Evolutionary conservation across 148 eudicot species (phyloP).

Genomic region (Camellia granthamiana): DNA sequence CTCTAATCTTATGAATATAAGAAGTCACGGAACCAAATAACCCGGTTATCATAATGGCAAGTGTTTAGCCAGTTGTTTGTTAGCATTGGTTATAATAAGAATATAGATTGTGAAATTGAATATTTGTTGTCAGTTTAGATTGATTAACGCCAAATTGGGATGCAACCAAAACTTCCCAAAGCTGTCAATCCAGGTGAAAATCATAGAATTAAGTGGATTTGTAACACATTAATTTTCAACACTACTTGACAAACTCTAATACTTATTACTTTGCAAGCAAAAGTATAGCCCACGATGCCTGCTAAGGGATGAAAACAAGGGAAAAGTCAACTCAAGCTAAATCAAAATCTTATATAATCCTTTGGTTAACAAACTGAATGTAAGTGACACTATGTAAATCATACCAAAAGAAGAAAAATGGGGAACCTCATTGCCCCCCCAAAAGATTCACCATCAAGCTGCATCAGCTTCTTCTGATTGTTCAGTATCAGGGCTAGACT

Average conservation of each 20-base stretch:
- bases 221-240: not conserved
- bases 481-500: constrained; percentile 22
- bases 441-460: constrained; percentile 22
- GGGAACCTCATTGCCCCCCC: not conserved
- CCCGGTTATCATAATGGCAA: not conserved
- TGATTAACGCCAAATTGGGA: not conserved
- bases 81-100: not conserved
- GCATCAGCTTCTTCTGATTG: constrained; percentile 30
- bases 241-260: not conserved
- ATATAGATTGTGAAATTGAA: not conserved
- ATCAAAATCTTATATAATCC: not conserved
- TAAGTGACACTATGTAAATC: not conserved
- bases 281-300: not conserved
- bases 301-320: not conserved
- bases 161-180: not conserved
- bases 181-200: not conserved
- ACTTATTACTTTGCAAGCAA: not conserved
- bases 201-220: not conserved
- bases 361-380: constrained; percentile 5
- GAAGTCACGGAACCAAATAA: not conserved
- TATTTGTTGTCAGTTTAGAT: not conserved
- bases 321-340: not conserved
- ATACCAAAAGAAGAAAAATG: constrained; percentile 4
- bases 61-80: not conserved
- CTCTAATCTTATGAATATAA: not conserved